Base-by-base conservation (phyloP, 352 stramenopile genomes). In the Elongisporangium undulatum region DNA sequence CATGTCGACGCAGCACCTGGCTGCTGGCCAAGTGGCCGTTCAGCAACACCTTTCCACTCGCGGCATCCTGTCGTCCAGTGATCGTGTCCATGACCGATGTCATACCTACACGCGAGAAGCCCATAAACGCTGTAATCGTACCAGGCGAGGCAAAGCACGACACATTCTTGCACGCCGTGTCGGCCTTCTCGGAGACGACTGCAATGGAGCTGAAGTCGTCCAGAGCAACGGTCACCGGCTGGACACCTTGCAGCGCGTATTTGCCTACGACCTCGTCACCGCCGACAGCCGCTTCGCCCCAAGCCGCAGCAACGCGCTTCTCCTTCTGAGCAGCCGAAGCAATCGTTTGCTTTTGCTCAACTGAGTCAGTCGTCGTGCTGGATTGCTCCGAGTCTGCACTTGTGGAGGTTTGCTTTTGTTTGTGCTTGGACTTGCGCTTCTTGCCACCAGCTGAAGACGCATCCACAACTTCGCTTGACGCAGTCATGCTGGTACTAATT, bases 51-150 rank as follows among this genome's bases (percentile, higher is more conserved):
- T 85, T 49, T 7, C 85, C 84, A 8, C 34, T 70, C 19, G 87
- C 89, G 22, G 73, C 73, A 20, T 67, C 84, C 65, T 97, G 96
- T 55, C 90, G 72, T 17, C 92, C 67, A 4, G 90, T 83, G 51
- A 98, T 87, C 2, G 58, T 58, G 16, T 45, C 22, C 29, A 62
- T 51, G 19, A 66, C 29, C 20, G 51, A 95, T 4, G 87, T 94
- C 62, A 97, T 96, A 0, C 90, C 85, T 19, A 78, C 74, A 49
- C 79, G 77, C n/a, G 56, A 65, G 10, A 68, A 72, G 23, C 77
- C 77, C 54, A 86, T 75, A 23, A 87, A 54, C 10, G 74, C 74
- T 2, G 61, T 72, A 26, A 88, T 74, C 8, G 55, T 63, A 17
- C 77, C 77, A 4, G 77, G 74, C 1, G 50, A 8, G 16, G 69